Evolutionary conservation across 192 early-diverging fungal species (phyloP), one percentile per base, ranked within the genome.

Genomic region (Helicostylum pulchrum): DNA sequence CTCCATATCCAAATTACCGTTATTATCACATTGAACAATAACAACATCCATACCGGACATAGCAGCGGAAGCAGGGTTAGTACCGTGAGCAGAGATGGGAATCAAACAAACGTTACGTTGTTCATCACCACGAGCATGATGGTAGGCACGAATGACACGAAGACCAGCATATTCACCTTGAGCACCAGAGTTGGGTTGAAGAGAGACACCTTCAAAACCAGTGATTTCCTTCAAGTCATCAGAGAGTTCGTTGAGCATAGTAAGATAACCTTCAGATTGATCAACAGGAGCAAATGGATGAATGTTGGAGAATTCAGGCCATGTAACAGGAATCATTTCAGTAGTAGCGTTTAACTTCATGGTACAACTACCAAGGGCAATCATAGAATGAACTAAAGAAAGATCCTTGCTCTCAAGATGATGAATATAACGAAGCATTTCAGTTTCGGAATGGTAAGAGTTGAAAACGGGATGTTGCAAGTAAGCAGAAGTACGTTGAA

Each of bases 341-440:
- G 93, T 93, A 45, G 97, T 98, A 50, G 96, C 96, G 67, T 99
- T 99, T 15, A 99, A 83, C 87, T 99, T 98, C 97, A 99, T 99
- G 62, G 97, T 99, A 84, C 97, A 99, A 46, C 91, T 93, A 34
- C 97, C 97, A 23, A 99, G 83, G 51, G 97, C 93, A 64, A 99
- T 99, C 97, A 99, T 99, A 47, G 97, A 94, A 77, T 99, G 90
- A 55, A 90, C 91, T 54, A 99, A 80, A n/a, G 94, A 96, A 77
- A 99, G 81, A 81, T 99, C 97, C 86, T 96, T 98, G 85, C 86
- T 91, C 81, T 97, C 93, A 32, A 99, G 84, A 66, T 93, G 86
- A 61, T 87, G 83, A 61, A 99, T 91, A 83, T 99, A 99, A 58
- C 97, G 88, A 56, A 99, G 83, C 90, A 99, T 95, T 72, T 97